Conservation (phyloP, 768 basidiomycete species). For the Imleria badia region DNA sequence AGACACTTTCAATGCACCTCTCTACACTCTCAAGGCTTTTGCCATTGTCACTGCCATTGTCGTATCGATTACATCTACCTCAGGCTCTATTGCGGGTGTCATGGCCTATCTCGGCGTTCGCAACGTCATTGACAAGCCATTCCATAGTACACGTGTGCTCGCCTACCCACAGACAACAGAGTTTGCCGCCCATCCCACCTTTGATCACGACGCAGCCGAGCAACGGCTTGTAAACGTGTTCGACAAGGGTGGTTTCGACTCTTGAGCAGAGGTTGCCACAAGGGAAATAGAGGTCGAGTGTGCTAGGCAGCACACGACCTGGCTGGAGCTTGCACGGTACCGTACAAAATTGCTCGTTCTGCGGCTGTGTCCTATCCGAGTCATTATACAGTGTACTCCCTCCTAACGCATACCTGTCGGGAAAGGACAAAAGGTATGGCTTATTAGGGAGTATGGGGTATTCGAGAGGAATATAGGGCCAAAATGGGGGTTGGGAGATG, state of each 20-base stretch:
- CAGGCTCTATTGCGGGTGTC: slow-evolving; percentile 48
- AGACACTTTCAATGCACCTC: slow-evolving; percentile 45
- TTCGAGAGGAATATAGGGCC: no score
- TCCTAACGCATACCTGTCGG: no score
- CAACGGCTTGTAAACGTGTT: slow-evolving; percentile 54
- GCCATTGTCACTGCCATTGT: slow-evolving; percentile 64
- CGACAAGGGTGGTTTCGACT: slow-evolving; percentile 54
- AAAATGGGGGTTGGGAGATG: no score
- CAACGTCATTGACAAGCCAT: slow-evolving; percentile 45
- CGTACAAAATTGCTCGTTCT: no score
- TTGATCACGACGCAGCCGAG: slow-evolving; percentile 44
- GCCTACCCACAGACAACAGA: slow-evolving; percentile 46
- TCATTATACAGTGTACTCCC: no score
- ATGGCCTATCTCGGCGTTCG: slow-evolving; percentile 53
- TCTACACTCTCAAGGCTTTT: slow-evolving; percentile 64
- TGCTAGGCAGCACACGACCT: slow-evolving; percentile 15
- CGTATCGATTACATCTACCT: slow-evolving; percentile 42
- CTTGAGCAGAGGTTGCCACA: slow-evolving; percentile 53
- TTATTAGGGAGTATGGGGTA: no score
- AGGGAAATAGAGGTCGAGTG: slow-evolving; percentile 57
- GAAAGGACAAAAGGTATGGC: no score
- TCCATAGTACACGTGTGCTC: background rate
- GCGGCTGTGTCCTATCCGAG: no score
- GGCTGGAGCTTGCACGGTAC: background rate
- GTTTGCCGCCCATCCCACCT: slow-evolving; percentile 51